phyloP scores from a whole-genome alignment of 148 eudicot genomes.

The Rhododendron kiyosumense region DNA sequence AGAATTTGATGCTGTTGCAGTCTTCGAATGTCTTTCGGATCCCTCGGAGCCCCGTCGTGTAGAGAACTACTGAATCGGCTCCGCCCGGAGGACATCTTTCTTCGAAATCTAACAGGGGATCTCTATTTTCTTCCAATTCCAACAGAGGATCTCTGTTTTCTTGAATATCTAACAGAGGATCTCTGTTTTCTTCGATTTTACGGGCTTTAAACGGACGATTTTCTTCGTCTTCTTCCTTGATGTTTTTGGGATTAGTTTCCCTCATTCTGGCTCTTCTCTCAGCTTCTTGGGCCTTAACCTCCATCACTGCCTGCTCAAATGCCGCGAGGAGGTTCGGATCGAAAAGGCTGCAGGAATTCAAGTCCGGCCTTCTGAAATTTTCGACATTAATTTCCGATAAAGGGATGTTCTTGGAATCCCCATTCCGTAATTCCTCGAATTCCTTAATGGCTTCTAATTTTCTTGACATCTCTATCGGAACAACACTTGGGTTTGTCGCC shows the following conservation, averaged over 20 bases:
- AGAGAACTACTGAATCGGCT: conserved; percentile 43
- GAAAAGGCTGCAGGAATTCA: conserved; percentile 58
- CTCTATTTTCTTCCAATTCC: conserved; percentile 12
- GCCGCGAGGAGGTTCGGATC: conserved; percentile 71
- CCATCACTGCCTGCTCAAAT: conserved; percentile 55
- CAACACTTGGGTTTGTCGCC: conserved; percentile 3
- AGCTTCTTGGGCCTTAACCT: conserved; percentile 38
- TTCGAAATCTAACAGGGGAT: conserved; percentile 41
- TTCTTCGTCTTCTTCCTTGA: conserved; percentile 14
- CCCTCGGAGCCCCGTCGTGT: conserved; percentile 59
- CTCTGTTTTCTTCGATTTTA: conserved; percentile 11
- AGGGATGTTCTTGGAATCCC: conserved; percentile 5
- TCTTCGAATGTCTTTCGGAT: conserved; percentile 71
- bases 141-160: background rate
- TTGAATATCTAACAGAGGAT: background rate
- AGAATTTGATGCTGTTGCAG: conserved; percentile 56
- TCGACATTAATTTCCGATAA: conserved; percentile 32
- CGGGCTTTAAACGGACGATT: conserved; percentile 23
- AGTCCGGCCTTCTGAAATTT: conserved; percentile 54
- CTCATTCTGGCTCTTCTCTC: conserved; percentile 26
- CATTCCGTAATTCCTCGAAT: background rate
- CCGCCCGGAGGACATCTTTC: conserved; percentile 74
- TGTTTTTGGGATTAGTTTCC: conserved; percentile 14
- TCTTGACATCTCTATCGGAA: background rate
- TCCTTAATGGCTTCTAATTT: background rate